phyloP scores from a whole-genome alignment of 345 rosid species.

The Gossypium thurberi region DNA sequence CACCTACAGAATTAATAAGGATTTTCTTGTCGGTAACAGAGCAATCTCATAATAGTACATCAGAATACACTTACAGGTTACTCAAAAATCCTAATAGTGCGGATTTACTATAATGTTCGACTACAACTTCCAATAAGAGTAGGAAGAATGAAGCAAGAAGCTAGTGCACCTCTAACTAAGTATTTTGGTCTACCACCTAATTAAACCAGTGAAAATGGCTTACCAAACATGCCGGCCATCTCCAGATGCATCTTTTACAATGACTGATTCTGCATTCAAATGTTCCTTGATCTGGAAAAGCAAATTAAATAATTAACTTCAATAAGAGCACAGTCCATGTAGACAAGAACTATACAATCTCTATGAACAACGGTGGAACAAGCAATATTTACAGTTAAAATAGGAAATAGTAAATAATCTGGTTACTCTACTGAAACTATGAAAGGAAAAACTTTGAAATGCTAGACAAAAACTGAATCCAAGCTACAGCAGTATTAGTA shows the following conservation, averaged over 20 bases:
- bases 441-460: not conserved
- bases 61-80: too few relatives aligned
- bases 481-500: not conserved
- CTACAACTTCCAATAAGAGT: not conserved
- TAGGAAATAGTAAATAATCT: not conserved
- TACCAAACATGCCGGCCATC: conserved; percentile 95
- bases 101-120: not conserved
- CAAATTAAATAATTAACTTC: not conserved
- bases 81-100: not conserved
- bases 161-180: not conserved
- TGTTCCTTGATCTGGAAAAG: conserved; percentile 67
- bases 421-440: not conserved
- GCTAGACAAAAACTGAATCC: not conserved
- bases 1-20: not conserved
- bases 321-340: not conserved
- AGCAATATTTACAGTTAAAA: not conserved
- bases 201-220: conserved; percentile 2
- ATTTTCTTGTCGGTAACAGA: not conserved
- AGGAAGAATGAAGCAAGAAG: conserved; percentile 4
- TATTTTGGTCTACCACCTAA: not conserved
- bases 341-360: conserved; percentile 7
- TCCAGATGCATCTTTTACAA: conserved; percentile 81
- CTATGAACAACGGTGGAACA: not conserved
- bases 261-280: conserved; percentile 66
- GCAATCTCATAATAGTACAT: not conserved